Evolutionary conservation across 371 early-diverging fungal genomes (phyloP).

Genomic region (Aphelidium insulamus): DNA sequence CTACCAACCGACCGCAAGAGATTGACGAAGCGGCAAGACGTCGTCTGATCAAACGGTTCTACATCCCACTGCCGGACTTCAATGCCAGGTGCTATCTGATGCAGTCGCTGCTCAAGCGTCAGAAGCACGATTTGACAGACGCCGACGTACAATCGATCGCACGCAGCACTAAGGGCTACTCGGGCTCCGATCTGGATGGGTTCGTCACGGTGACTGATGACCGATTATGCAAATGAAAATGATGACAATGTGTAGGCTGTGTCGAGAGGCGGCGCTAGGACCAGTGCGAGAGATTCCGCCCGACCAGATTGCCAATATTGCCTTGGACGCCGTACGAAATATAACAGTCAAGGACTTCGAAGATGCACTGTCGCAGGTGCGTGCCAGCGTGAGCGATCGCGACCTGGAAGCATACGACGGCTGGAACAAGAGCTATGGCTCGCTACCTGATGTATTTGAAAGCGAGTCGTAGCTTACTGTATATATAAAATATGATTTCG

Average conservation of each 20-base stretch:
- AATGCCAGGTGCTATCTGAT: constrained; percentile 44
- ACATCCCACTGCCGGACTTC: constrained; percentile 67
- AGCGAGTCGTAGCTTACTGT: no score
- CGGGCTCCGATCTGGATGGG: constrained; percentile 82
- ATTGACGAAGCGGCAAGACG: constrained; percentile 19
- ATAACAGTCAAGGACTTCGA: constrained; percentile 45
- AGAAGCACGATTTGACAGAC: constrained; percentile 24
- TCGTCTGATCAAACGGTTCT: constrained; percentile 35
- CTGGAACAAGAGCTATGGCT: constrained; percentile 30
- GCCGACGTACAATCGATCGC: constrained; percentile 35
- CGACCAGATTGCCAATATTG: constrained; percentile 4
- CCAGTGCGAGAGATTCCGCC: constrained; percentile 42
- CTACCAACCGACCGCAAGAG: constrained; percentile 23
- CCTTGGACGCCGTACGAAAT: constrained; percentile 40
- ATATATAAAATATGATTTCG: no score
- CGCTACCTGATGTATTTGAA: no score
- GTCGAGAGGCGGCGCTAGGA: constrained; percentile 27
- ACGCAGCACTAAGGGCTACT: constrained; percentile 29
- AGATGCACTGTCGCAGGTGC: constrained; percentile 48
- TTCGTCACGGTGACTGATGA: constrained; percentile 38
- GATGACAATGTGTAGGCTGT: background rate
- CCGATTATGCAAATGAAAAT: background rate
- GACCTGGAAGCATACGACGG: constrained; percentile 50
- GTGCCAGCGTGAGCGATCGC: constrained; percentile 55
- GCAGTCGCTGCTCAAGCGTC: constrained; percentile 25